These are phyloP conservation scores for Trebouxia gelatinosa DNA, from an alignment of 163 green algal genomes.

Conservation along the genomic window DNA sequence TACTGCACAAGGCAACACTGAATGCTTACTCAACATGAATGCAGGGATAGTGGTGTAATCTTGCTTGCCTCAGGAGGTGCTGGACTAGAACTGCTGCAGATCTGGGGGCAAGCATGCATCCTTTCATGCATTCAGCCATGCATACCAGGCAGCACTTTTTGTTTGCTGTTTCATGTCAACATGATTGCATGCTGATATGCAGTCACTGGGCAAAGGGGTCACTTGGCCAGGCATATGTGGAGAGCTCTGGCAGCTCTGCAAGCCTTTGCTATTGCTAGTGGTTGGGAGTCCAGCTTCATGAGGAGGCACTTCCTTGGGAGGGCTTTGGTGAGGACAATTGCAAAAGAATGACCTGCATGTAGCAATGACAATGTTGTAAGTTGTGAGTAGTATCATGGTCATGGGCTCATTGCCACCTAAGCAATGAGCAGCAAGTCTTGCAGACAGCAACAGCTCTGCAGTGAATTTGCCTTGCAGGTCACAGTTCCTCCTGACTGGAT, in stretches of 20 bases:
- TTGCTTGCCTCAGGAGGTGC: conserved; percentile 4
- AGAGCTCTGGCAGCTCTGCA: neutral
- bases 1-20: conserved; percentile 7
- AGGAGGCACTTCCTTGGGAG: conserved; percentile 2
- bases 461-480: neutral
- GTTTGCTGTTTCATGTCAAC: conserved; percentile 22
- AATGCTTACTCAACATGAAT: conserved; percentile 8
- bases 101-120: neutral
- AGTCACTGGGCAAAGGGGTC: conserved; percentile 4
- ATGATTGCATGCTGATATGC: conserved; percentile 25
- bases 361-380: too few relatives aligned
- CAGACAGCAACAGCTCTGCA: too few relatives aligned
- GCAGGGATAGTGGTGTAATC: conserved; percentile 14
- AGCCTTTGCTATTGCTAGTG: conserved; percentile 4
- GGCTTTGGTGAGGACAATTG: neutral
- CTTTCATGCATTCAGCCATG: conserved; percentile 6
- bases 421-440: too few relatives aligned
- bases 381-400: too few relatives aligned
- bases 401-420: too few relatives aligned
- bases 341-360: too few relatives aligned
- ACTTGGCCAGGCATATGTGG: neutral
- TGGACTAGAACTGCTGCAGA: conserved; percentile 1
- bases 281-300: conserved; percentile 8
- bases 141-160: conserved; percentile 11
- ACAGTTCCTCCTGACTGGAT: neutral